Conservation (phyloP, 2,329 filamentous ascomycete species). For the Phaeophleospora eucalypticola region DNA sequence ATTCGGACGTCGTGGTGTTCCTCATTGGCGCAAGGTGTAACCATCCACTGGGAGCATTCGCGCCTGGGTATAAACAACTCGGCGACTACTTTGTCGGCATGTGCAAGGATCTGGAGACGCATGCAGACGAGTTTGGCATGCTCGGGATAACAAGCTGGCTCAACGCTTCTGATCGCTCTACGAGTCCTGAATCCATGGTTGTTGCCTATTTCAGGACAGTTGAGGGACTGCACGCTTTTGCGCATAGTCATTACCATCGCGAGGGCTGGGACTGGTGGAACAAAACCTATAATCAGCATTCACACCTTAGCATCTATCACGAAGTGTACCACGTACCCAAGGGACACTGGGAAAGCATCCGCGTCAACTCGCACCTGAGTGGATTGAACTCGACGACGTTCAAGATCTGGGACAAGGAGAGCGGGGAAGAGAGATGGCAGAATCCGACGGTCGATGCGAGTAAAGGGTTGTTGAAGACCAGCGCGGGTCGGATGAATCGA, state of each 20-base stretch:
- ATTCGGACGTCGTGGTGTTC: conserved; percentile 36
- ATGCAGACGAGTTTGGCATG: conserved; percentile 46
- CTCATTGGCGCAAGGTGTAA: conserved; percentile 35
- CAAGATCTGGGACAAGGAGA: conserved; percentile 20
- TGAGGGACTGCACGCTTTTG: conserved; percentile 50
- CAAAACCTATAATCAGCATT: conserved; percentile 30
- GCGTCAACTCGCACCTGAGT: conserved; percentile 39
- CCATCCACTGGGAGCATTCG: conserved; percentile 47
- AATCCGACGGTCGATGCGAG: conserved; percentile 34
- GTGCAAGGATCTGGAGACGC: conserved; percentile 30
- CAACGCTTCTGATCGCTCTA: conserved; percentile 34
- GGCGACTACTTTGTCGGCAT: conserved; percentile 40
- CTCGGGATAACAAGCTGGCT: conserved; percentile 43
- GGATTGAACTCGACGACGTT: conserved; percentile 30
- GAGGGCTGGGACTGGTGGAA: conserved; percentile 51
- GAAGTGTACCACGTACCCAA: conserved; percentile 49
- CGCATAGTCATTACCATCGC: conserved; percentile 48
- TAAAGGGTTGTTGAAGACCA: conserved; percentile 33
- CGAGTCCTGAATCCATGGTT: conserved; percentile 39
- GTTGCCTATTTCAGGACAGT: conserved; percentile 52
- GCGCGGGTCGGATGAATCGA: conserved; percentile 31
- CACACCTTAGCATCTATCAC: conserved; percentile 51
- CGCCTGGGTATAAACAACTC: conserved; percentile 43
- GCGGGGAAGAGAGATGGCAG: conserved; percentile 26
- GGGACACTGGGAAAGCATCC: conserved; percentile 50